A percentile compares a stretch with the other conserved stretches of the same genome.
These are phyloP conservation scores for Hygrocybe coccinea DNA, from an alignment of 768 basidiomycete species.

Conservation along the genomic window DNA sequence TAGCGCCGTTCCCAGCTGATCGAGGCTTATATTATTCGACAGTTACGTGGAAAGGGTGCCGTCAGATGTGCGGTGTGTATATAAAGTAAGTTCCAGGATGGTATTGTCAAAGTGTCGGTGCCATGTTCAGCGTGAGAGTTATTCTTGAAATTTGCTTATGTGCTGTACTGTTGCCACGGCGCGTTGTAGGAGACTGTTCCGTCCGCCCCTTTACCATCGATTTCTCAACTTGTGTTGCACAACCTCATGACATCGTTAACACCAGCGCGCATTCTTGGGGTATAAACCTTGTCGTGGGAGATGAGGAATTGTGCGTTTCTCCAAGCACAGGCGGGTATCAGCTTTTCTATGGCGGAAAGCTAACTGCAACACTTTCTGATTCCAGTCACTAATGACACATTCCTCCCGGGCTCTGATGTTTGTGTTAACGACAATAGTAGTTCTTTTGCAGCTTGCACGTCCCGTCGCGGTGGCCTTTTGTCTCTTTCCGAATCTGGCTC, in stretches of 20 bases:
- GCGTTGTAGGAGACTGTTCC: background rate
- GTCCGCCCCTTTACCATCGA: background rate
- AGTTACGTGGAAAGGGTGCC: no score
- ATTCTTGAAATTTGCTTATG: background rate
- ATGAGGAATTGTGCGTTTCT: background rate
- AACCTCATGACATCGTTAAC: background rate
- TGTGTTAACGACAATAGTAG: background rate
- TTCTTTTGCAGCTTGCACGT: background rate
- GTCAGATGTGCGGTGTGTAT: no score
- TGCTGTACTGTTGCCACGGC: background rate
- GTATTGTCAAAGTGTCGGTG: no score
- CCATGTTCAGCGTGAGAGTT: no score
- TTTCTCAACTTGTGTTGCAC: background rate
- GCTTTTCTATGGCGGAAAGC: background rate
- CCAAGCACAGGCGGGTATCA: background rate
- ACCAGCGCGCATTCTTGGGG: background rate
- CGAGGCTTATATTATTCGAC: no score
- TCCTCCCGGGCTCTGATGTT: background rate
- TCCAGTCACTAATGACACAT: background rate
- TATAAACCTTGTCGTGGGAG: background rate
- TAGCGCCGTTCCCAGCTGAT: no score
- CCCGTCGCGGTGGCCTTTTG: background rate
- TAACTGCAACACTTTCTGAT: background rate
- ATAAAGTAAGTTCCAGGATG: no score
- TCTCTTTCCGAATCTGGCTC: background rate